phyloP scores from a whole-genome alignment of 129 eudicot species.

The Kitagawia praeruptora region DNA sequence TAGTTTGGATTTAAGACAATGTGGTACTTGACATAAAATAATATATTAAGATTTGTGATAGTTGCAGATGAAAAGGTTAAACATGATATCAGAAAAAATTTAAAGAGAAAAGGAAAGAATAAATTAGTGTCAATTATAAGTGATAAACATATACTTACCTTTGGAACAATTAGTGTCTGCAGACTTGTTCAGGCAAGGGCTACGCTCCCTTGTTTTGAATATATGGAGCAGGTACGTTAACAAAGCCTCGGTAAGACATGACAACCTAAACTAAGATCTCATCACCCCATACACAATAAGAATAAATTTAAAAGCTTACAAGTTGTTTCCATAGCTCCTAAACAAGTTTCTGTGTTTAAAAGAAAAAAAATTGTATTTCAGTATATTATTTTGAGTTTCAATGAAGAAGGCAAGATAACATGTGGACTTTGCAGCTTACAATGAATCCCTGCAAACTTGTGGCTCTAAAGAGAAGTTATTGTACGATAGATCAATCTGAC shows the following conservation, averaged over 20 bases:
- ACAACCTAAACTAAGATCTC: neutral
- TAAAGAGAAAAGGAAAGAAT: no score
- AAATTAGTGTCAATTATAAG: no score
- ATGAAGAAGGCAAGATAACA: neutral
- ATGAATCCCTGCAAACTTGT: slow-evolving; percentile 19
- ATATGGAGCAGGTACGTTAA: neutral
- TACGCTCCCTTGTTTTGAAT: slow-evolving; percentile 28
- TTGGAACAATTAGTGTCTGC: no score
- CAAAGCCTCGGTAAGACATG: neutral
- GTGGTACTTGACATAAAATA: no score
- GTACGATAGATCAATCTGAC: slow-evolving; percentile 53
- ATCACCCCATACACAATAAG: neutral
- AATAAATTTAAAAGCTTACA: slow-evolving; percentile 27
- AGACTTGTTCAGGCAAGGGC: neutral
- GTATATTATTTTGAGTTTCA: neutral
- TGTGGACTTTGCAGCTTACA: slow-evolving; percentile 26
- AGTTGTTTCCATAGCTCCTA: slow-evolving; percentile 38
- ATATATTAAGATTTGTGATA: no score
- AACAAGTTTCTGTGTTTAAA: slow-evolving; percentile 44
- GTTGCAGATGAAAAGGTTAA: no score
- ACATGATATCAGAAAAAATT: no score
- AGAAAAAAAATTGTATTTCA: neutral
- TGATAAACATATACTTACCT: no score
- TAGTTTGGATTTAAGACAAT: no score
- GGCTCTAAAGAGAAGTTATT: slow-evolving; percentile 29